These are phyloP conservation scores for Cryptosporidium ubiquitum DNA, from an alignment of 169 alveolate species.

Conservation along the genomic window DNA sequence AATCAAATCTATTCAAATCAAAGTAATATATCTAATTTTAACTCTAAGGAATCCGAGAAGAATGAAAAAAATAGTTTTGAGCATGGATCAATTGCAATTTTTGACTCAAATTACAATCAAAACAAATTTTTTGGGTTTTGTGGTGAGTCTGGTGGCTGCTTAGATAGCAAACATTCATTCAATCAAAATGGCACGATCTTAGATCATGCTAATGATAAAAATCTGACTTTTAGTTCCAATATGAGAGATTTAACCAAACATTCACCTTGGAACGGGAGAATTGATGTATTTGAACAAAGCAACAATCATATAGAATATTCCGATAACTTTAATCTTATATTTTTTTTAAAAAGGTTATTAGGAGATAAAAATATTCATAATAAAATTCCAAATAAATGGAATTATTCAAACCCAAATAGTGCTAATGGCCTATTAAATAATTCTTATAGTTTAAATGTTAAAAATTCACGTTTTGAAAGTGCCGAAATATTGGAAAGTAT, in stretches of 20 bases:
- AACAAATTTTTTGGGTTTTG: not conserved
- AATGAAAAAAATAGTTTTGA: not conserved
- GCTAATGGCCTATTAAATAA: not conserved
- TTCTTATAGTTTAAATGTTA: not conserved
- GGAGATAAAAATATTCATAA: conserved; percentile 16
- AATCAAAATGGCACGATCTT: not conserved
- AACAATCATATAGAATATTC: not conserved
- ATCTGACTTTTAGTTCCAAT: not conserved
- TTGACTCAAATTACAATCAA: conserved; percentile 10
- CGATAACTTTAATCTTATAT: not conserved
- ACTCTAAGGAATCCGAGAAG: not conserved
- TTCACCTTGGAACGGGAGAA: not conserved
- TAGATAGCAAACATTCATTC: not conserved
- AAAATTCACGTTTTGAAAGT: not conserved
- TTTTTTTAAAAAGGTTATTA: not conserved
- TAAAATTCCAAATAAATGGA: not conserved
- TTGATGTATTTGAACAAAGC: conserved; percentile 22
- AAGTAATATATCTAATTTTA: too few relatives aligned
- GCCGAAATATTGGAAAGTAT: conserved; percentile 14
- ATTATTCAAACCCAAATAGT: not conserved
- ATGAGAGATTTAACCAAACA: not conserved
- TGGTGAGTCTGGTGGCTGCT: not conserved
- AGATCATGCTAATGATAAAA: not conserved
- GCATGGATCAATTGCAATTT: conserved; percentile 11
- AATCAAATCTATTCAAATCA: not conserved